Base-by-base conservation (phyloP, 1,284 basidiomycete genomes). In the Peniophora sp. region DNA sequence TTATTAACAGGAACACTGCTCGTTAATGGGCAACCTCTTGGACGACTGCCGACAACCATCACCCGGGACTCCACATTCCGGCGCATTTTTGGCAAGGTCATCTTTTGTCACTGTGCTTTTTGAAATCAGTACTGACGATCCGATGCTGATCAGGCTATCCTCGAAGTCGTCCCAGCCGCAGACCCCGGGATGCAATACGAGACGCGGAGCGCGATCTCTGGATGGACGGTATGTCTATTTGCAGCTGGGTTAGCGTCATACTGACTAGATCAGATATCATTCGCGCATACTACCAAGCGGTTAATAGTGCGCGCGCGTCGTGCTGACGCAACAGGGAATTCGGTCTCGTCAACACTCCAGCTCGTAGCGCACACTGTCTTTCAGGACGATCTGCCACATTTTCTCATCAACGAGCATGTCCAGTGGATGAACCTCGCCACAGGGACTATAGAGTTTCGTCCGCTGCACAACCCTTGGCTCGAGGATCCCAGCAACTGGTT, bases 1-100 rank as follows among this genome's bases (percentile, higher is more conserved):
- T 35, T 77, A 1, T 52, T 77, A 3, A 58, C 66, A 32, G 77
- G 76, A 8, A 52, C 55, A 8, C 61, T 79, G 3, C 59, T 75
- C 5, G 63, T 78, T 5, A 58, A 12, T 6, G 27, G 27, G 72
- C 44, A 75, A 72, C 0, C 65, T 65, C 45, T 62, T 68, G 1
- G 48, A 74, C 3, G 67, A 68, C 5, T 64, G 66, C 20, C 61
- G 79, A 11, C 71, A 73, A 0, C 47, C 0, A 70, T 75, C 35
- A 36, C 63, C 1, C 32, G 23, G 0, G 66, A 75, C 56, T 38
- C 62, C 0, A 58, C 62, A 1, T 77, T 69, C 43, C 19, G 25
- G 2, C 56, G 63, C 0, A 52, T 77, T 20, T 66, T 71, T 24
- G 59, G 56, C 6, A 25, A 60, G 25, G 70, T 69, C 36, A 23